Evolutionary conservation across 1,284 basidiomycete genomes (phyloP), one percentile per base, ranked within the genome.

Genomic region (Trichosporon sp.): DNA sequence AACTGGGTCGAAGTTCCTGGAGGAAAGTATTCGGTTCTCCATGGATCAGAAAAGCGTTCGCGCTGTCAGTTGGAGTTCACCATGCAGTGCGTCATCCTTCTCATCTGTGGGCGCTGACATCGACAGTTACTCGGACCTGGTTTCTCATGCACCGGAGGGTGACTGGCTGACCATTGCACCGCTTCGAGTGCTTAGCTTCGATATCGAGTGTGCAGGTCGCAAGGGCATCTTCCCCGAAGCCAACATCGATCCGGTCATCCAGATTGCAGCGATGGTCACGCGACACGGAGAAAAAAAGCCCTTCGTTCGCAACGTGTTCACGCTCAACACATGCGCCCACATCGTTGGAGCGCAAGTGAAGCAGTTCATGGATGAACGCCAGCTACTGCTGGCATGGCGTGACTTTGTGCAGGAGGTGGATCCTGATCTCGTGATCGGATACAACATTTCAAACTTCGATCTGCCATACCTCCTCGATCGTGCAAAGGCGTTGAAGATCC

Each of bases 221-320:
- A 97, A 97, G 79, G 95, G 95, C 61, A 92, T 97, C 75, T 98
- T 98, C 79, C 95, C 95, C 0, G 96, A 98, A 80, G 87, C 95
- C 1, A 86, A 90, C 14, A 84, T 88, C 31, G 95, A 98, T 81
- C 95, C 95, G 2, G 93, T 98, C 71, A 98, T 98, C 77, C 95
- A 98, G 78, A 97, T 98, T 71, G 95, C 95, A 0, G 96, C 94
- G 80, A 97, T 98, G 95, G 95, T 98, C 0, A 97, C 94, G 37
- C 87, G 91, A 1, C 96, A 98, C 88, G 94, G 94, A 93, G 95
- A 97, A 79, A 86, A 86, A 48, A 90, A 93, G 72, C 96, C 95
- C 0, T 98, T 98, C 83, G 90, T 98, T 74, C 90, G 95, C 7
- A 98, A 98, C 77, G 88, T 98, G n/a, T 98, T 98, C 82, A 96